Percentiles rank a stretch among this genome's conserved stretches.
Evolutionary conservation across 2,329 filamentous ascomycete genomes (phyloP).

Genomic region (Aureobasidium mangrovei): DNA sequence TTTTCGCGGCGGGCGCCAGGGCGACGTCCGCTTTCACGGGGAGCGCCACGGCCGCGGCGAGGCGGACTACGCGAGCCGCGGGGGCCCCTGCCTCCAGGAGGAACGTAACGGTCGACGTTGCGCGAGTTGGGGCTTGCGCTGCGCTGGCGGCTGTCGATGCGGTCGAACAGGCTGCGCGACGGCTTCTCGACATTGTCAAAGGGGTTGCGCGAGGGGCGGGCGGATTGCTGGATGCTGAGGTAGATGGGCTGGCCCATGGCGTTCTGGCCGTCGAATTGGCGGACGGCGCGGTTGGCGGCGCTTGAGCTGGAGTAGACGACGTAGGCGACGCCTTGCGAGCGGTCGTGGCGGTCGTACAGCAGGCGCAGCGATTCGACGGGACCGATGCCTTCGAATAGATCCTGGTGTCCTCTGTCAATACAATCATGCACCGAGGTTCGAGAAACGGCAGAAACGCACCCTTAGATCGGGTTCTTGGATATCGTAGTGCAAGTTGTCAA

Average conservation of each 20-base stretch:
- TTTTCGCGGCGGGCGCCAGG: slow-evolving; percentile 36
- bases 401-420: slow-evolving; percentile 40
- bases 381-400: slow-evolving; percentile 72
- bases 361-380: slow-evolving; percentile 60
- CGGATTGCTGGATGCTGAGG: slow-evolving; percentile 51
- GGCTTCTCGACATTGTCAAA: slow-evolving; percentile 44
- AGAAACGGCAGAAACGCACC: neutral
- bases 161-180: slow-evolving; percentile 56
- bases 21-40: slow-evolving; percentile 40
- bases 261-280: slow-evolving; percentile 81
- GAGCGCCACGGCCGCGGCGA: slow-evolving; percentile 32
- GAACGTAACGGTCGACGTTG: slow-evolving; percentile 72
- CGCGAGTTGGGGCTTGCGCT: slow-evolving; percentile 49
- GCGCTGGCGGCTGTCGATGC: slow-evolving; percentile 39
- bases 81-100: slow-evolving; percentile 45
- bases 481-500: slow-evolving; percentile 90
- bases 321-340: slow-evolving; percentile 75
- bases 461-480: slow-evolving; percentile 63
- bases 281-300: slow-evolving; percentile 66
- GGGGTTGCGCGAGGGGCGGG: slow-evolving; percentile 31
- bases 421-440: neutral
- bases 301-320: slow-evolving; percentile 66
- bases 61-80: slow-evolving; percentile 46
- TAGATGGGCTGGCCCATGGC: slow-evolving; percentile 75
- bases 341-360: slow-evolving; percentile 77